Conservation (phyloP, 768 basidiomycete species). For the Sporobolomyces roseus region DNA sequence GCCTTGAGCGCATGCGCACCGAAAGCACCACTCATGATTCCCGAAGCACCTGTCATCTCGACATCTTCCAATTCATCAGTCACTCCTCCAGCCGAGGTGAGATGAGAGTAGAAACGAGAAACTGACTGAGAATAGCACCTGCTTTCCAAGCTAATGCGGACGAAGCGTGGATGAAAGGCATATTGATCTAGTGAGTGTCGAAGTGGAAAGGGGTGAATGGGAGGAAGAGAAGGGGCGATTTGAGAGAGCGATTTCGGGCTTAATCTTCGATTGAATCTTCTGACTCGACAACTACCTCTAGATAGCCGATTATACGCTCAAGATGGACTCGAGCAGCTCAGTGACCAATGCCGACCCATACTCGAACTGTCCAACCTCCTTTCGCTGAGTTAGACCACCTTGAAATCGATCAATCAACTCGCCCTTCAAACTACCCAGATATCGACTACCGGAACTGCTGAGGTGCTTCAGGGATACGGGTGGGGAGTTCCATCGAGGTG, state of each 20-base stretch:
- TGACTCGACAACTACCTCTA: no score
- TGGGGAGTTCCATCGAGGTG: no score
- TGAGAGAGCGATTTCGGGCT: background rate
- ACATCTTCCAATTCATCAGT: background rate
- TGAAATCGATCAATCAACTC: no score
- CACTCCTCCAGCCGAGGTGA: background rate
- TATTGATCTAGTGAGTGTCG: background rate
- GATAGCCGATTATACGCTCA: background rate
- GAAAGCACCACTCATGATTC: slow-evolving; percentile 34
- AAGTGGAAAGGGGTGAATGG: background rate
- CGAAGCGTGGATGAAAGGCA: slow-evolving; percentile 33
- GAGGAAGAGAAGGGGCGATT: background rate
- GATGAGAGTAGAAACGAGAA: background rate
- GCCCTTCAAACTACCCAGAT: no score
- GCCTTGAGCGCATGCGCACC: slow-evolving; percentile 38
- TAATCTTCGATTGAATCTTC: background rate
- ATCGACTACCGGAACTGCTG: no score
- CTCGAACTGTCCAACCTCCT: no score
- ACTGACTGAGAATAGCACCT: slow-evolving; percentile 35
- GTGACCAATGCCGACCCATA: no score
- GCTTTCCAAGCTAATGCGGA: slow-evolving; percentile 37
- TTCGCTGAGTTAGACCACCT: no score
- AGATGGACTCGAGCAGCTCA: background rate
- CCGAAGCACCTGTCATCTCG: slow-evolving; percentile 16
- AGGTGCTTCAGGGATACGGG: no score